Conservation (phyloP, 2,329 filamentous ascomycete genomes). For the Fusarium euwallaceae region DNA sequence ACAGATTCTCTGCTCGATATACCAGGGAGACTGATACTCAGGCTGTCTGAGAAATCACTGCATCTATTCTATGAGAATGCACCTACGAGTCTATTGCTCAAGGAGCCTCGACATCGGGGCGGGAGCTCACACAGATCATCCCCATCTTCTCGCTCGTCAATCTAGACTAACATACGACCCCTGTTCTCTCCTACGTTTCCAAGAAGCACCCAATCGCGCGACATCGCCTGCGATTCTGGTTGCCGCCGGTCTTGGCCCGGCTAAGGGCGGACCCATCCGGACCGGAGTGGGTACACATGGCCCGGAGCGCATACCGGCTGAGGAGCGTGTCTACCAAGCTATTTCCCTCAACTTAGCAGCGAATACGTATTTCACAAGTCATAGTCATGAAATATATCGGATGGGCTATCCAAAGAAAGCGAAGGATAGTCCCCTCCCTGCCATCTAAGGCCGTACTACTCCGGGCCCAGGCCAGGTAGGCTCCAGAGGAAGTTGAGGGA, state of each 20-base stretch:
- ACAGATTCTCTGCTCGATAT: no score
- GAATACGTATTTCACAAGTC: not conserved
- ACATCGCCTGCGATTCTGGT: not conserved
- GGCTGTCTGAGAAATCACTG: no score
- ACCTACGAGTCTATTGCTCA: no score
- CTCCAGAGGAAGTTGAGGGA: conserved; percentile 32
- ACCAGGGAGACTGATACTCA: no score
- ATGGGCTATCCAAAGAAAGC: not conserved
- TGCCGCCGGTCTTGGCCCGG: not conserved
- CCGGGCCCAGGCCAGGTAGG: conserved; percentile 20
- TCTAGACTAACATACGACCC: not conserved
- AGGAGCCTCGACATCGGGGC: no score
- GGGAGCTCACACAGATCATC: not conserved
- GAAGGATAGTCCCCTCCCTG: not conserved
- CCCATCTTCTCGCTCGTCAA: not conserved
- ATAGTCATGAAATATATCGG: not conserved
- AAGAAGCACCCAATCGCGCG: no score
- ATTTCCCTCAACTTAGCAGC: not conserved
- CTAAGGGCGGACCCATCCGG: conserved; percentile 19
- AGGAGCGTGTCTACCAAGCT: not conserved
- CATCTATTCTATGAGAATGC: no score
- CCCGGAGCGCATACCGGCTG: not conserved
- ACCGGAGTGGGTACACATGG: not conserved
- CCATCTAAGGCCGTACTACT: not conserved
- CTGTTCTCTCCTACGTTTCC: no score